phyloP scores from a whole-genome alignment of 2,329 filamentous ascomycete genomes.

The Cadophora gregata region DNA sequence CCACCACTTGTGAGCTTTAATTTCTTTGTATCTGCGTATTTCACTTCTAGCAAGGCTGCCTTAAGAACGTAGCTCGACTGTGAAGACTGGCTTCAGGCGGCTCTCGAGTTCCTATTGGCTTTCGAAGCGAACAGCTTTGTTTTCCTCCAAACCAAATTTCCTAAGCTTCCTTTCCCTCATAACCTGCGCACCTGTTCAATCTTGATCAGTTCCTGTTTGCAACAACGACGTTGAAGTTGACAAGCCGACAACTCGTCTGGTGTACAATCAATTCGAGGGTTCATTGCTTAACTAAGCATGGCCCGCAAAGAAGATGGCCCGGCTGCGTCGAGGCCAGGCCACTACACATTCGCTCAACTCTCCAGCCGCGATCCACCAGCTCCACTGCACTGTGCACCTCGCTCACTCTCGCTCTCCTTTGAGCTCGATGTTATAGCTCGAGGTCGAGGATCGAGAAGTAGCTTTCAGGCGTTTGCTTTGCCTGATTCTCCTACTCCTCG shows the following conservation, averaged over 20 bases:
- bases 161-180: not conserved
- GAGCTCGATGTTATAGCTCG: not conserved
- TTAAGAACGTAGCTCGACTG: not conserved
- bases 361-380: not conserved
- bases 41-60: not conserved
- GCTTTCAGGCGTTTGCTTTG: not conserved
- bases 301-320: not conserved
- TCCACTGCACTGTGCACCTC: not conserved
- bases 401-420: not conserved
- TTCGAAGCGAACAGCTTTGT: slow-evolving; percentile 2
- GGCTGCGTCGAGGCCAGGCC: not conserved
- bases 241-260: not conserved
- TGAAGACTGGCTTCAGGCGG: not conserved
- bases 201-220: not conserved
- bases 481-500: not conserved
- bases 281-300: slow-evolving; percentile 5
- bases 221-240: not conserved
- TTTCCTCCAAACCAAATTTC: slow-evolving; percentile 3
- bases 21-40: not conserved
- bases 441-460: slow-evolving; percentile 6
- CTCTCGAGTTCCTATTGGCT: not conserved
- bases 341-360: not conserved
- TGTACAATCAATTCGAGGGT: not conserved
- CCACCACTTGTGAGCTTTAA: not conserved
- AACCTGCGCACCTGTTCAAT: not conserved